phyloP scores from a whole-genome alignment of 2,329 filamentous ascomycete species.

The Plectosphaerella plurivora region DNA sequence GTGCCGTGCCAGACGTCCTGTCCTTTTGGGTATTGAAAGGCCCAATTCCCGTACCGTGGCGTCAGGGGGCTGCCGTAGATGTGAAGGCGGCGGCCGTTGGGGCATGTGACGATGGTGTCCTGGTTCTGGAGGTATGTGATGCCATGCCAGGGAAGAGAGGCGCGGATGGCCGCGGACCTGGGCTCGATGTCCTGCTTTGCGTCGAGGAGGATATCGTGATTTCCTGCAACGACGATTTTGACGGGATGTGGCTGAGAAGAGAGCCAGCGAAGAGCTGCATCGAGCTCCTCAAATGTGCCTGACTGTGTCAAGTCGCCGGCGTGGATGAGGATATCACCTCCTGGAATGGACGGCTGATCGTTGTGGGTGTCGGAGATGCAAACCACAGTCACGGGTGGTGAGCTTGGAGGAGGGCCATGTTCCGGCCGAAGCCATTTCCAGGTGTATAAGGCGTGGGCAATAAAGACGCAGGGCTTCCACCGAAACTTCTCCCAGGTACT shows the following conservation, averaged over 20 bases:
- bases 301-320: constrained; percentile 42
- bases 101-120: constrained; percentile 9
- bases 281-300: constrained; percentile 35
- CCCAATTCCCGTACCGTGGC: constrained; percentile 28
- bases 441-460: too few relatives aligned
- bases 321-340: constrained; percentile 41
- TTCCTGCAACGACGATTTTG: constrained; percentile 43
- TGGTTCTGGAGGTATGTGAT: constrained; percentile 19
- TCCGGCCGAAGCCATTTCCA: too few relatives aligned
- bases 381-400: constrained; percentile 45
- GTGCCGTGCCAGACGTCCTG: constrained; percentile 20
- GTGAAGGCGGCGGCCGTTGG: constrained; percentile 27
- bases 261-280: constrained; percentile 36
- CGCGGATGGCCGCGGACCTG: constrained; percentile 45
- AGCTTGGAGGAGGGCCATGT: too few relatives aligned
- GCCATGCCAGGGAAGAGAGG: constrained; percentile 23
- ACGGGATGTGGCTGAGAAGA: constrained; percentile 28
- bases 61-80: constrained; percentile 31
- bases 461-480: too few relatives aligned
- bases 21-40: constrained; percentile 34
- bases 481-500: too few relatives aligned
- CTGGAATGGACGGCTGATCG: constrained; percentile 26
- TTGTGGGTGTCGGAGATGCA: constrained; percentile 43
- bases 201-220: constrained; percentile 35
- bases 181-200: constrained; percentile 18